These are phyloP conservation scores for Trametes cubensis DNA, from an alignment of 768 basidiomycete species.

Conservation along the genomic window DNA sequence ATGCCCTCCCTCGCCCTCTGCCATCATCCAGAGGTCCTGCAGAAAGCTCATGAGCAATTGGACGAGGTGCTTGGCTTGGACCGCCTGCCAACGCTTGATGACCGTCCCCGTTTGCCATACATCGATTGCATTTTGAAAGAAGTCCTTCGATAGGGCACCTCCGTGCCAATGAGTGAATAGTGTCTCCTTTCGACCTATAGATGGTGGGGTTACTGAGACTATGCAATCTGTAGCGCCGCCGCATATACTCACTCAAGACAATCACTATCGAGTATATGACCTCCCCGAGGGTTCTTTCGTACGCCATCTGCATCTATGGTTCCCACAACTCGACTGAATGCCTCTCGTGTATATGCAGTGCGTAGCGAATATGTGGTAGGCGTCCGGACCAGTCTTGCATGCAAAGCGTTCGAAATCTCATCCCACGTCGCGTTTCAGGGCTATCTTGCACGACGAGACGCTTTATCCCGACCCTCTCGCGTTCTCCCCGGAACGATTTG, in stretches of 20 bases:
- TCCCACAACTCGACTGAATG: neutral
- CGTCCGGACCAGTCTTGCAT: neutral
- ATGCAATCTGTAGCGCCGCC: neutral
- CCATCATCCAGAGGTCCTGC: slow-evolving; percentile 1
- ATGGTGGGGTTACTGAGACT: neutral
- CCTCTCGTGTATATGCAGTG: neutral
- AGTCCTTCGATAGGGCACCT: slow-evolving; percentile 2
- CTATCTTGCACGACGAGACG: slow-evolving; percentile 20
- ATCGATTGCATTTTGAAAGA: slow-evolving; percentile 11
- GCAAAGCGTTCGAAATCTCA: neutral
- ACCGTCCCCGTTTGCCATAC: slow-evolving; percentile 5
- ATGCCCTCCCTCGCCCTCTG: slow-evolving; percentile 13
- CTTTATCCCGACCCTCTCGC: slow-evolving; percentile 13
- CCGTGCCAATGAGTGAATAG: slow-evolving; percentile 8
- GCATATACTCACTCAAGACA: slow-evolving; percentile 13
- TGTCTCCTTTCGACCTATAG: neutral
- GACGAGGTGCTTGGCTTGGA: slow-evolving; percentile 5
- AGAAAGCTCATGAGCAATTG: slow-evolving; percentile 8
- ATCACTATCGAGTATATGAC: slow-evolving; percentile 9
- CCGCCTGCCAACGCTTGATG: slow-evolving; percentile 5
- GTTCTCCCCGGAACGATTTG: slow-evolving; percentile 20
- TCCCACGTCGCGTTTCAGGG: neutral
- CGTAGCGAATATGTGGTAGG: slow-evolving; percentile 19
- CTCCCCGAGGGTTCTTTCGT: slow-evolving; percentile 15
- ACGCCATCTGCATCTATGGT: neutral